Conservation (phyloP, 768 basidiomycete genomes). For the Boletus reticulatus region DNA sequence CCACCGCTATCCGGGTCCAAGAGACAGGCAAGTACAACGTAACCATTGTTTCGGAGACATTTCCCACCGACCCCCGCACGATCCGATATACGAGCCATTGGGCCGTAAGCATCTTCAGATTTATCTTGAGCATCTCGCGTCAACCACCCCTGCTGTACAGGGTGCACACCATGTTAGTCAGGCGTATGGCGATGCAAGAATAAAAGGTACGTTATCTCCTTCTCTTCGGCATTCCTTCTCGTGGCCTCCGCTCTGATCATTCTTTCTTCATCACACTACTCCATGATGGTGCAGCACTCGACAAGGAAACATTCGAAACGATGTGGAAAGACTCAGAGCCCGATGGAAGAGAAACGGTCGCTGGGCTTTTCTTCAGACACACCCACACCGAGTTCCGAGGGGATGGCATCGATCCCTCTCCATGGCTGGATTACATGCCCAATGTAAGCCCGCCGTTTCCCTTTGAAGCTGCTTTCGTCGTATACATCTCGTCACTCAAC, state of each 20-base stretch:
- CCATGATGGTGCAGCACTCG: slow-evolving; percentile 46
- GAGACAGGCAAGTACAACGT: slow-evolving; percentile 61
- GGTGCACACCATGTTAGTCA: slow-evolving; percentile 78
- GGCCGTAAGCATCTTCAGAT: slow-evolving; percentile 53
- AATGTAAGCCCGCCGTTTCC: slow-evolving; percentile 35
- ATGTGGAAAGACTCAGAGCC: slow-evolving; percentile 74
- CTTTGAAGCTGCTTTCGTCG: not conserved
- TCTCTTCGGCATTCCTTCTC: not conserved
- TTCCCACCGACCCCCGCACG: slow-evolving; percentile 72
- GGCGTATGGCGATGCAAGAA: slow-evolving; percentile 47
- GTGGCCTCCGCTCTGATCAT: not conserved
- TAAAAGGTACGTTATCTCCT: slow-evolving; percentile 45
- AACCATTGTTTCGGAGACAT: slow-evolving; percentile 64
- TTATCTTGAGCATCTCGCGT: not conserved
- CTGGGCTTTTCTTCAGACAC: slow-evolving; percentile 63
- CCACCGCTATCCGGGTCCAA: slow-evolving; percentile 71
- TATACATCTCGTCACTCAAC: not conserved
- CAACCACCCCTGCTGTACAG: slow-evolving; percentile 34
- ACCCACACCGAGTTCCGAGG: slow-evolving; percentile 60
- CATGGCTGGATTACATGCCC: slow-evolving; percentile 51
- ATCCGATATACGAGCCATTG: slow-evolving; percentile 78
- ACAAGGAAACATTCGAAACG: slow-evolving; percentile 68
- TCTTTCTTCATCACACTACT: not conserved
- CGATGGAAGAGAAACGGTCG: slow-evolving; percentile 41
- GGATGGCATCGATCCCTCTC: slow-evolving; percentile 31